These are phyloP conservation scores for Tetrapyrgos nigripes DNA, from an alignment of 1,284 basidiomycete genomes.

Conservation along the genomic window DNA sequence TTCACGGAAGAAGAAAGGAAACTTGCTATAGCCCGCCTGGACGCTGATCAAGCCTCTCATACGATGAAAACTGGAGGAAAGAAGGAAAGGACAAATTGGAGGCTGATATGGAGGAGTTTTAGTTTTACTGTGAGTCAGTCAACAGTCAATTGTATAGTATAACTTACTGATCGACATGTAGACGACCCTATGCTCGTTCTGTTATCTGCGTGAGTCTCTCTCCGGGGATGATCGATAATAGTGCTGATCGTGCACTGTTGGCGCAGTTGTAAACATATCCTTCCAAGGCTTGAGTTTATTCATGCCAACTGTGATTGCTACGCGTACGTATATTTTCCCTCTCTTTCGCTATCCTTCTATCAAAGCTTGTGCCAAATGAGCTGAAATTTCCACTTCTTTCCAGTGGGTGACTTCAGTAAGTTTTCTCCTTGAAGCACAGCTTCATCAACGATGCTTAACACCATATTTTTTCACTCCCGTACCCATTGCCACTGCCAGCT, in stretches of 20 bases:
- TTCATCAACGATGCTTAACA: neutral
- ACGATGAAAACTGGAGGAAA: constrained; percentile 29
- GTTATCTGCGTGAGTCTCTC: constrained; percentile 26
- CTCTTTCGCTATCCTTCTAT: neutral
- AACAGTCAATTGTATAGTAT: too few species aligned
- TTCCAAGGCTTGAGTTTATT: constrained; percentile 51
- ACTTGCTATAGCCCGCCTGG: constrained; percentile 43
- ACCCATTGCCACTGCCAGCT: too few species aligned
- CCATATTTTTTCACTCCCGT: neutral
- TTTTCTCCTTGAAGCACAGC: neutral
- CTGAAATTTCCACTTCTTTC: neutral
- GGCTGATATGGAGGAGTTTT: constrained; percentile 40
- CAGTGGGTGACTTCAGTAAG: constrained; percentile 41
- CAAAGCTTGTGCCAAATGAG: neutral
- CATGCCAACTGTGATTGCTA: constrained; percentile 47
- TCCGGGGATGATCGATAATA: neutral
- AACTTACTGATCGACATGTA: constrained; percentile 13
- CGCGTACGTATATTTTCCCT: constrained; percentile 33
- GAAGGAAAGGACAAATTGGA: constrained; percentile 41
- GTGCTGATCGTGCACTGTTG: neutral
- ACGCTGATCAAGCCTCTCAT: constrained; percentile 39
- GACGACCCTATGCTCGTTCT: constrained; percentile 37
- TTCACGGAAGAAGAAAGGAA: constrained; percentile 41
- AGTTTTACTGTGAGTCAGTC: constrained; percentile 40
- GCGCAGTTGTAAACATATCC: constrained; percentile 42